These are phyloP conservation scores for Xeromyces bisporus DNA, from an alignment of 495 filamentous ascomycete genomes.

Conservation along the genomic window DNA sequence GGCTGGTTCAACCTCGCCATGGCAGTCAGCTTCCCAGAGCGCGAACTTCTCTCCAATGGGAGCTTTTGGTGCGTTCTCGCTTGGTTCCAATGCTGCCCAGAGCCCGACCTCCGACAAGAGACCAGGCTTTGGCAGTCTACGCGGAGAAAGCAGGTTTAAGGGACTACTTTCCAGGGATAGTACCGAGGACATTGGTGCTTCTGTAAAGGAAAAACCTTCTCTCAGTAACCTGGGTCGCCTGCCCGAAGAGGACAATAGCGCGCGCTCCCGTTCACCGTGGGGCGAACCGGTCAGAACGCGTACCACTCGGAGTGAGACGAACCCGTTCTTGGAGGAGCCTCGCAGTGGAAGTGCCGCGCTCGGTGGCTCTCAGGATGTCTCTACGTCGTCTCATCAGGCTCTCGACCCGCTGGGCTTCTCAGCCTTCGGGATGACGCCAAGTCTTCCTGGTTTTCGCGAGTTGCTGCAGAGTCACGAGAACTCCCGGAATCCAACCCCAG, in stretches of 20 bases:
- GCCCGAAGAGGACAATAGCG: conserved; percentile 30
- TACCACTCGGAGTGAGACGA: conserved; percentile 52
- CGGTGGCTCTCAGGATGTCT: conserved; percentile 60
- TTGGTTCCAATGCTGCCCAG: conserved; percentile 30
- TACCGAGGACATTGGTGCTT: conserved; percentile 41
- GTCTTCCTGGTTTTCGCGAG: conserved; percentile 50
- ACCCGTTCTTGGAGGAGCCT: conserved; percentile 56
- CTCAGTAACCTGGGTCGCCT: conserved; percentile 36
- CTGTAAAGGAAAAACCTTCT: conserved; percentile 37
- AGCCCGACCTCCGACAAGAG: conserved; percentile 51
- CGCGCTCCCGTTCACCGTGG: conserved; percentile 35
- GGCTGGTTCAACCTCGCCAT: conserved; percentile 46
- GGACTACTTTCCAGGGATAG: conserved; percentile 66
- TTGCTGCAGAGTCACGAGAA: conserved; percentile 41
- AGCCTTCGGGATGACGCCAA: conserved; percentile 66
- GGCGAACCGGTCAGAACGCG: conserved; percentile 33
- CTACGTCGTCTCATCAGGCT: conserved; percentile 34
- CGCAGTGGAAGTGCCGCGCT: conserved; percentile 63
- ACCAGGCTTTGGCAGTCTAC: conserved; percentile 44
- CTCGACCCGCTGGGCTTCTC: conserved; percentile 41
- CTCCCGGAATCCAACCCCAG: conserved; percentile 39
- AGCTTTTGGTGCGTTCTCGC: conserved; percentile 71
- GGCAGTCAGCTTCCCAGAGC: conserved; percentile 42
- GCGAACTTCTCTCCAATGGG: conserved; percentile 54
- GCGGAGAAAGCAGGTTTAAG: conserved; percentile 70